Percentiles rank a stretch among this genome's conserved stretches.
Evolutionary conservation across 164 flowering plant genomes (phyloP).

Genomic region (Echeveria elegans): DNA sequence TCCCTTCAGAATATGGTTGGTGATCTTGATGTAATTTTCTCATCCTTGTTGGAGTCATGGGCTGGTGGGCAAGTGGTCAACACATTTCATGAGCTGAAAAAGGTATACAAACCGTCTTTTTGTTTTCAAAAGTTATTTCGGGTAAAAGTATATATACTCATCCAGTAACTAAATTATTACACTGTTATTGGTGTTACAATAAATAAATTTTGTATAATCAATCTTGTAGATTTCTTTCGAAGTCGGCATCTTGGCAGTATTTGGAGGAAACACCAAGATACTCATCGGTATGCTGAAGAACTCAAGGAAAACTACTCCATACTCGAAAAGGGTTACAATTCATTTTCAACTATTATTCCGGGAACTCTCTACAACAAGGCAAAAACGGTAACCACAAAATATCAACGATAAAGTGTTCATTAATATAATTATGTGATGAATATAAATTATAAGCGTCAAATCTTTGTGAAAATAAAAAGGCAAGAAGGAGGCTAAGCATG

Average conservation of each 20-base stretch:
- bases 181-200: not conserved
- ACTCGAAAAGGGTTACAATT: conserved; percentile 48
- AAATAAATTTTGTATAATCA: not conserved
- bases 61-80: conserved; percentile 38
- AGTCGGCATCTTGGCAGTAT: conserved; percentile 37
- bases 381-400: conserved; percentile 31
- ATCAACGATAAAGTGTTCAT: not conserved
- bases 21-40: conserved; percentile 31
- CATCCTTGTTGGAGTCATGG: conserved; percentile 47
- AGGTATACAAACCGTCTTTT: conserved; percentile 25
- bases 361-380: conserved; percentile 53
- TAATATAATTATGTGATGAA: not conserved
- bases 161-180: not conserved
- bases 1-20: conserved; percentile 34
- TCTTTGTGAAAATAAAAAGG: conserved; percentile 28
- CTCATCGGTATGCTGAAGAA: conserved; percentile 21
- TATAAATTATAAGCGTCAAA: not conserved
- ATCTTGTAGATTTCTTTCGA: conserved; percentile 42
- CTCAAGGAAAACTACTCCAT: conserved; percentile 34
- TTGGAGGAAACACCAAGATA: conserved; percentile 35
- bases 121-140: not conserved
- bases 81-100: conserved; percentile 74
- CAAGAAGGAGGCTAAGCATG: conserved; percentile 57
- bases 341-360: conserved; percentile 39
- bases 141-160: not conserved